Conservation (phyloP, 306 rosid genomes). For the Trichosanthes cucumerina region DNA sequence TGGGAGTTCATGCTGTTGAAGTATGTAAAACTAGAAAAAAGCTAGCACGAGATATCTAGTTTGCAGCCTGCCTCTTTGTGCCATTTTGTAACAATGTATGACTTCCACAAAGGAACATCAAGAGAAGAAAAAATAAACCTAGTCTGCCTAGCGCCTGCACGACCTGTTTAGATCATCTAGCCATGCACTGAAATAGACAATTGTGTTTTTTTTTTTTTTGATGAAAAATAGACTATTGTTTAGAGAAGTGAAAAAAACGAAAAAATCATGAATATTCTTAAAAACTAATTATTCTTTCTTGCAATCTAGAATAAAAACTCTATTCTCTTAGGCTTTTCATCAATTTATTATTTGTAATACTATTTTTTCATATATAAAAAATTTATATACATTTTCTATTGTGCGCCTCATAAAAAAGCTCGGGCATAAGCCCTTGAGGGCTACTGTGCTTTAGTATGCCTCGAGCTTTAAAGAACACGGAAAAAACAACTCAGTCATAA, state of each 20-base stretch:
- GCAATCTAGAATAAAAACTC: too few species aligned
- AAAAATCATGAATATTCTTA: too few species aligned
- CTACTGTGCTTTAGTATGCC: too few species aligned
- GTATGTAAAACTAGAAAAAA: background rate
- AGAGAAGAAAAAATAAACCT: background rate
- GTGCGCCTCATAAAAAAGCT: too few species aligned
- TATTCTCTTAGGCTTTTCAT: too few species aligned
- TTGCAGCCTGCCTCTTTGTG: background rate
- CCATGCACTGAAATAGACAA: background rate
- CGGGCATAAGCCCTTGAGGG: too few species aligned
- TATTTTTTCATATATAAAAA: too few species aligned
- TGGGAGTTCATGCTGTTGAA: background rate
- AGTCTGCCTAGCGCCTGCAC: background rate
- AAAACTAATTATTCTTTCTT: too few species aligned
- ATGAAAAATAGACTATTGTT: background rate
- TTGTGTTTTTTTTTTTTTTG: too few species aligned
- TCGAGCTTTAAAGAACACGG: too few species aligned
- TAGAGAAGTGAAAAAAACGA: background rate
- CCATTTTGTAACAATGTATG: background rate
- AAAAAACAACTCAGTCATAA: background rate
- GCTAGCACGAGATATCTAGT: background rate
- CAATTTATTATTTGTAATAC: too few species aligned
- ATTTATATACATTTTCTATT: too few species aligned
- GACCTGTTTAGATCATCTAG: background rate
- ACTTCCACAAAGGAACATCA: background rate